Conservation (phyloP, 2,329 filamentous ascomycete genomes). For the Claviceps sorghi region DNA sequence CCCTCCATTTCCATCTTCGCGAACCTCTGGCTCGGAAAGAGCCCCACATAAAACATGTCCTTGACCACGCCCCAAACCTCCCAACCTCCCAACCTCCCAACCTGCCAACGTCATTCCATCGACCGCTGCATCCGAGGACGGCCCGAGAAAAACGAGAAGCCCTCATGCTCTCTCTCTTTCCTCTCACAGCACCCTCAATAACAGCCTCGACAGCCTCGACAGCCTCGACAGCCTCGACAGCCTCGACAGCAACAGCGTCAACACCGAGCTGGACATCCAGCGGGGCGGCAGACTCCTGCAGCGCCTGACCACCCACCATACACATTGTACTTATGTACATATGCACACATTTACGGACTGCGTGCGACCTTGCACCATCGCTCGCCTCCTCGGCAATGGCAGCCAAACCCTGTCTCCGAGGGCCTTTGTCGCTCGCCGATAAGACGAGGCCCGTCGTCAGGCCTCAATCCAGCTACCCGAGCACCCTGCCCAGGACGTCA, state of each 20-base stretch:
- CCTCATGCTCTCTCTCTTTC: neutral
- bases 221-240: too few species aligned
- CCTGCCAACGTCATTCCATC: neutral
- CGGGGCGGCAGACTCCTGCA: neutral
- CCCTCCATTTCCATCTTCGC: neutral
- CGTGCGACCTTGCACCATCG: neutral
- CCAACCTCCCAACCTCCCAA: neutral
- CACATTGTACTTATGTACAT: neutral
- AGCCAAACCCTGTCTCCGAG: constrained; percentile 10
- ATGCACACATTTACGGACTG: neutral
- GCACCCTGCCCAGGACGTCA: constrained; percentile 12
- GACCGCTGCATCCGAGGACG: neutral
- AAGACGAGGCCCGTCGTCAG: constrained; percentile 11
- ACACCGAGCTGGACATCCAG: neutral
- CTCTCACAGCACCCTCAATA: too few species aligned
- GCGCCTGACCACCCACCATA: neutral
- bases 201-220: too few species aligned
- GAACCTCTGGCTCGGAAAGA: neutral
- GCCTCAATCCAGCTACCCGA: constrained; percentile 6
- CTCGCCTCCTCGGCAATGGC: constrained; percentile 9
- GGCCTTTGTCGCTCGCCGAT: constrained; percentile 11
- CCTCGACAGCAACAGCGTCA: neutral
- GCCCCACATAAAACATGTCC: neutral
- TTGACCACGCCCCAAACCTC: neutral
- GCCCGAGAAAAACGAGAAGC: neutral